Evolutionary conservation across 202 grass and related monocot species (phyloP), one percentile per base, ranked within the genome.

Genomic region (Carex sylvatica): DNA sequence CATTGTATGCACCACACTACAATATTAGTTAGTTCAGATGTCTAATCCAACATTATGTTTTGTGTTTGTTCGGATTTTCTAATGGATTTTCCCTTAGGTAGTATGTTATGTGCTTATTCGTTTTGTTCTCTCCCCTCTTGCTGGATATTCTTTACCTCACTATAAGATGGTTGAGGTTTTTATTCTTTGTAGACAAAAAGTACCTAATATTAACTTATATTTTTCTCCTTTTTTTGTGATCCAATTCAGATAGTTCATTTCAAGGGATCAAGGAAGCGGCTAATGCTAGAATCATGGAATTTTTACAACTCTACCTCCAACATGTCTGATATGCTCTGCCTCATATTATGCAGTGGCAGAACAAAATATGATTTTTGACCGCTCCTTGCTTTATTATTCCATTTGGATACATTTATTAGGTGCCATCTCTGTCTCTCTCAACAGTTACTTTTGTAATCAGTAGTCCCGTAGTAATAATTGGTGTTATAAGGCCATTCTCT

Each of bases 191-290:
- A 14, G 46, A 62, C 9, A 54, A 9, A 63, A 76, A 12, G 15
- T 31, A 77, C 28, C 15, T 35, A 35, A 77, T 35, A 35, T 35
- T 33, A 20, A 77, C 52, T 77, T 19, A 0, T 76, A 56, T 16
- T 55, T 6, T 76, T 58, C 51, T 58, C 9, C 15, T 64, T 20
- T 65, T 66, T 81, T 9, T 44, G 23, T 51, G 61, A 47, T 40
- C 47, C 40, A 81, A 47, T 46, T 80, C 49, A 99, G 96, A 86
- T 91, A 85, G 78, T 93, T 38, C 96, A 99, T 90, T 99, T 96
- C 78, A 96, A 96, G 85, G 93, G 96, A 38, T 99, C 96, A 84
- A 92, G 96, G 65, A 99, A 99, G 79, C 88, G 91, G 42, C 90
- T 93, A 72, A 99, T 93, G 96, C 68, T 96, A 59, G 89, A 92